These are phyloP conservation scores for Colletotrichum magnum DNA, from an alignment of 2,329 filamentous ascomycete species.

Conservation along the genomic window DNA sequence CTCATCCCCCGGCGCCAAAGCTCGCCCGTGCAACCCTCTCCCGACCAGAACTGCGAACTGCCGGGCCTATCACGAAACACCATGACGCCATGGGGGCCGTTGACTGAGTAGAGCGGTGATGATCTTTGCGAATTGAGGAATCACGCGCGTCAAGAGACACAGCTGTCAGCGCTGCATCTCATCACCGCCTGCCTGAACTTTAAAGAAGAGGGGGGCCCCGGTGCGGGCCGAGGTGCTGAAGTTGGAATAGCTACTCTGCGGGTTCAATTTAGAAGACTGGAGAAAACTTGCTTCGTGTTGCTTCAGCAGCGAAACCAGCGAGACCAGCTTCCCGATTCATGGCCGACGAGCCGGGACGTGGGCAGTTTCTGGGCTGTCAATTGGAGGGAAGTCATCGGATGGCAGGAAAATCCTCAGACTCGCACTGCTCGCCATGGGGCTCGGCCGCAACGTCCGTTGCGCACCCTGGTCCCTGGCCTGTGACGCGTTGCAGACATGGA, in stretches of 20 bases:
- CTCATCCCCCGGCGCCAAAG: neutral
- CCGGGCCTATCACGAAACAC: slow-evolving; percentile 28
- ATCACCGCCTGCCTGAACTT: neutral
- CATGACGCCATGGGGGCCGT: slow-evolving; percentile 11
- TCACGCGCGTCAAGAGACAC: slow-evolving; percentile 2
- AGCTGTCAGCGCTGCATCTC: slow-evolving; percentile 12
- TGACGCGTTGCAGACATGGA: slow-evolving; percentile 9
- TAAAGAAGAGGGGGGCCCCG: slow-evolving; percentile 1
- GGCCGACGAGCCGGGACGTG: neutral
- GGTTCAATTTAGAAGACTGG: neutral
- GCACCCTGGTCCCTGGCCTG: slow-evolving; percentile 7
- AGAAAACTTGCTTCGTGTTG: slow-evolving; percentile 26
- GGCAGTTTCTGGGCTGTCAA: slow-evolving; percentile 3
- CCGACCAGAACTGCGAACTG: slow-evolving; percentile 25
- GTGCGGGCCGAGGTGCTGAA: slow-evolving; percentile 34
- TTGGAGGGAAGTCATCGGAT: slow-evolving; percentile 14
- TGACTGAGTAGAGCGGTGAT: neutral
- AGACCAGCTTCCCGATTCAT: slow-evolving; percentile 16
- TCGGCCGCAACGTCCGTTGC: slow-evolving; percentile 3
- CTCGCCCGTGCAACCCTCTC: neutral
- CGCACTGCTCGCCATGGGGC: slow-evolving; percentile 17
- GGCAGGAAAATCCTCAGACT: neutral
- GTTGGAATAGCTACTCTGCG: slow-evolving; percentile 28
- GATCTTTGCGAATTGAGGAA: slow-evolving; percentile 11
- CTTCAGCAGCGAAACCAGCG: neutral